Conservation (phyloP, 768 basidiomycete genomes). For the Termitomyces sp. region DNA sequence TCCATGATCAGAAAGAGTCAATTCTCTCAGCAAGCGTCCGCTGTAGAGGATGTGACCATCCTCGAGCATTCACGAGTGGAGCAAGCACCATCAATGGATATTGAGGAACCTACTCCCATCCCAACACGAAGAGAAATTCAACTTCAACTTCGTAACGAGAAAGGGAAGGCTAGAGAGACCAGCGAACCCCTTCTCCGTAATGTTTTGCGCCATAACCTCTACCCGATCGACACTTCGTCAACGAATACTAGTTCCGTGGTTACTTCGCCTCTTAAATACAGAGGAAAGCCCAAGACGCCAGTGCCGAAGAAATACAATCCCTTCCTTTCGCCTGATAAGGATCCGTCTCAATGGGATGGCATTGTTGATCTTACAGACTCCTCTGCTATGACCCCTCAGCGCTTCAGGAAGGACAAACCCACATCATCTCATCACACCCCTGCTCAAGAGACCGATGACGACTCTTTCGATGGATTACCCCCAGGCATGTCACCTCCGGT, state of each 20-base stretch:
- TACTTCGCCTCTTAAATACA: slow-evolving; percentile 50
- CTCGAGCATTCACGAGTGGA: slow-evolving; percentile 11
- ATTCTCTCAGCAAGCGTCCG: slow-evolving; percentile 56
- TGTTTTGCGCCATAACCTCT: slow-evolving; percentile 52
- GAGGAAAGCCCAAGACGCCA: slow-evolving; percentile 55
- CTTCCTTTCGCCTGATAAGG: slow-evolving; percentile 50
- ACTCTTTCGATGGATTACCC: slow-evolving; percentile 51
- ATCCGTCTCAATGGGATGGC: slow-evolving; percentile 63
- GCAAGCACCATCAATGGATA: slow-evolving; percentile 15
- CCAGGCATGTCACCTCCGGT: slow-evolving; percentile 57
- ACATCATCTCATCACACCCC: slow-evolving; percentile 11
- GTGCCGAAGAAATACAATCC: slow-evolving; percentile 53
- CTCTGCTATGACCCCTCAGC: slow-evolving; percentile 43
- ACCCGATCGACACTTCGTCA: slow-evolving; percentile 35
- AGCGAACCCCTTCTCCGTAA: slow-evolving; percentile 41
- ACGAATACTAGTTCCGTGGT: slow-evolving; percentile 25
- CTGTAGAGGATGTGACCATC: slow-evolving; percentile 35
- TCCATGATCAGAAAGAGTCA: slow-evolving; percentile 67
- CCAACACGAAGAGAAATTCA: slow-evolving; percentile 7
- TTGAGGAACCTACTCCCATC: slow-evolving; percentile 19
- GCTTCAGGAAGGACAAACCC: slow-evolving; percentile 17
- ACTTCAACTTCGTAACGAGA: slow-evolving; percentile 25
- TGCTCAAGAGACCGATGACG: slow-evolving; percentile 37
- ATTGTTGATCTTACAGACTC: slow-evolving; percentile 69
- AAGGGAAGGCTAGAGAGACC: slow-evolving; percentile 46